Conservation (phyloP, 345 rosid genomes). For the Psidium guajava region DNA sequence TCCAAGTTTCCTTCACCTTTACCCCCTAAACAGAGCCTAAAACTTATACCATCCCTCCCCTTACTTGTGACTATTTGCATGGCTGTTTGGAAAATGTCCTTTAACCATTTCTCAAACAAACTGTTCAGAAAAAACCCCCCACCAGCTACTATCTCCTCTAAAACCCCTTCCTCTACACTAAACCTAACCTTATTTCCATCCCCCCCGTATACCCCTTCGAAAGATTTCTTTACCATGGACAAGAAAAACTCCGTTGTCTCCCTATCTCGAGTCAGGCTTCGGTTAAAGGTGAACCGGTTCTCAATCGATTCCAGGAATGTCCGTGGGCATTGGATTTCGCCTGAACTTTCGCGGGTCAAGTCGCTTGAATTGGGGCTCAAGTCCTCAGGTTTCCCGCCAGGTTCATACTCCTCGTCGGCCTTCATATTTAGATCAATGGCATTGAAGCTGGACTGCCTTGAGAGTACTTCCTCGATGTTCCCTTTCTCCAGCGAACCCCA, state of each 20-base stretch:
- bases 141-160: constrained; percentile 34
- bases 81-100: constrained; percentile 52
- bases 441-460: constrained; percentile 52
- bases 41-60: constrained; percentile 26
- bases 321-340: constrained; percentile 7
- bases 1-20: constrained; percentile 9
- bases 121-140: constrained; percentile 23
- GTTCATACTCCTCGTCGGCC: constrained; percentile 24
- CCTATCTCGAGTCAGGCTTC: constrained; percentile 13
- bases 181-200: constrained; percentile 25
- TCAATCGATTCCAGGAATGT: constrained; percentile 43
- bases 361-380: constrained; percentile 65
- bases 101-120: constrained; percentile 63
- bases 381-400: constrained; percentile 22
- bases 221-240: constrained; percentile 22
- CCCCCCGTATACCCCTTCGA: constrained; percentile 36
- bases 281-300: constrained; percentile 38
- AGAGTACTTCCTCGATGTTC: constrained; percentile 25
- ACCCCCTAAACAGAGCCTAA: constrained; percentile 36
- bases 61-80: constrained; percentile 27
- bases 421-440: constrained; percentile 64
- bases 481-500: constrained; percentile 11
- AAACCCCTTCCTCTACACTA: constrained; percentile 36
- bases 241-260: constrained; percentile 24
- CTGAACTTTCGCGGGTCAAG: constrained; percentile 38